Base-by-base conservation (phyloP, 768 basidiomycete genomes). In the Mrakia hoshinonis region DNA sequence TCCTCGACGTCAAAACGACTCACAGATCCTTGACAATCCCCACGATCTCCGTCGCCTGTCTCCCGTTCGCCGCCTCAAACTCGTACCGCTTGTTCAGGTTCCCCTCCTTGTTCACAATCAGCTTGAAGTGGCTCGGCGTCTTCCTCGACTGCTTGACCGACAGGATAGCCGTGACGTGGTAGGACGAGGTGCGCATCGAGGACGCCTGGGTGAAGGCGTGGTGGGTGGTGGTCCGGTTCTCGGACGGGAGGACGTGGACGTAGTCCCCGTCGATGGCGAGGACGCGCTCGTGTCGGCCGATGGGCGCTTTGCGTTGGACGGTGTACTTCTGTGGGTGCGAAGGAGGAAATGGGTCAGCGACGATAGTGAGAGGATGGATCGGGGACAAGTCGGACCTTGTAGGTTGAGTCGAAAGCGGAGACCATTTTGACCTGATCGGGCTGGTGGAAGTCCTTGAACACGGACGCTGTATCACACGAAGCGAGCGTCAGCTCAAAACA, bases 261-360 rank as follows among this genome's bases (percentile, higher is more conserved):
- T 72, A 97, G 74, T 87, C 90, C 4, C 93, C 93, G 79, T 99
- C 96, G 73, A 98, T 91, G 18, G 95, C 94, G 1, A 99, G 84
- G 1, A 87, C 87, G 6, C 94, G 87, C 77, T 95, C 92, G 75
- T 93, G 92, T 26, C 92, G 85, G 4, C 90, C 87, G 60, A 98
- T 95, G 2, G 94, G 92, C 79, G 95, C 86, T 81, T 95, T 98
- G 61, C 95, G 88, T 77, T 90, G 91, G 22, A 99, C 90, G 0
- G 86, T 89, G 76, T 87, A 99, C 85, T 90, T 89, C 91, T 93
- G 79, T 22, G 62, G 68, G 24, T 26, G 20, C 13, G 51, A 36
- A 31, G 24, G 66, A 31, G 20, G 24, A 9, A 11, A 36, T 3
- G 3, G 29, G 24, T 39, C 51, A 29, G 49, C 55, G 51, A 55